phyloP scores from a whole-genome alignment of 2,329 filamentous ascomycete genomes.

The Chrysoporthe puriensis region DNA sequence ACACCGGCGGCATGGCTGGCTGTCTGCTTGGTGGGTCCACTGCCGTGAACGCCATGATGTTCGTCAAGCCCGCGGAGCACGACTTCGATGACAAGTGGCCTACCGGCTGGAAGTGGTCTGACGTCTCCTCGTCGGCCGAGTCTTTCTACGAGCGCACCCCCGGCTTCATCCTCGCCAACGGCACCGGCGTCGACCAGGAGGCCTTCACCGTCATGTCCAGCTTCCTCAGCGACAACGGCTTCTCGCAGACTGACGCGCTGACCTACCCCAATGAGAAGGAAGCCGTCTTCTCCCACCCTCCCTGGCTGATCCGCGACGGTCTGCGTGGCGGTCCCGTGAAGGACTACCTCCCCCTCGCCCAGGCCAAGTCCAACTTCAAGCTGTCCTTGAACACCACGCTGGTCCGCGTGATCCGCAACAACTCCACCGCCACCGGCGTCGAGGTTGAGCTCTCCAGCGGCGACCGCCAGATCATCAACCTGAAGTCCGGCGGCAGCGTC shows the following conservation, averaged over 20 bases:
- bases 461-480: constrained; percentile 33
- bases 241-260: constrained; percentile 29
- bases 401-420: constrained; percentile 31
- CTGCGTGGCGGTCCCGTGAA: constrained; percentile 32
- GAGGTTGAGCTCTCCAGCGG: constrained; percentile 31
- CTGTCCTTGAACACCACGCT: constrained; percentile 34
- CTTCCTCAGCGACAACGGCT: constrained; percentile 30
- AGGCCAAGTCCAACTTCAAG: constrained; percentile 34
- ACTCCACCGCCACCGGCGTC: constrained; percentile 33
- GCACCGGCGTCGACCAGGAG: constrained; percentile 31
- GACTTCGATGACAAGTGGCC: constrained; percentile 40
- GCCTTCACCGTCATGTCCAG: constrained; percentile 28
- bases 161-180: constrained; percentile 34
- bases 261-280: constrained; percentile 30
- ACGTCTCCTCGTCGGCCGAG: constrained; percentile 34
- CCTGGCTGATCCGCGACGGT: constrained; percentile 31
- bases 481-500: constrained; percentile 32
- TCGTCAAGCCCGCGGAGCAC: constrained; percentile 37
- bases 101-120: constrained; percentile 37
- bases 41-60: constrained; percentile 42
- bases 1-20: constrained; percentile 41
- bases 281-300: constrained; percentile 30
- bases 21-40: constrained; percentile 44
- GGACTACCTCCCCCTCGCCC: constrained; percentile 34
- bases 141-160: constrained; percentile 36